These are phyloP conservation scores for Penicillium canariense DNA, from an alignment of 495 filamentous ascomycete genomes.

Conservation along the genomic window DNA sequence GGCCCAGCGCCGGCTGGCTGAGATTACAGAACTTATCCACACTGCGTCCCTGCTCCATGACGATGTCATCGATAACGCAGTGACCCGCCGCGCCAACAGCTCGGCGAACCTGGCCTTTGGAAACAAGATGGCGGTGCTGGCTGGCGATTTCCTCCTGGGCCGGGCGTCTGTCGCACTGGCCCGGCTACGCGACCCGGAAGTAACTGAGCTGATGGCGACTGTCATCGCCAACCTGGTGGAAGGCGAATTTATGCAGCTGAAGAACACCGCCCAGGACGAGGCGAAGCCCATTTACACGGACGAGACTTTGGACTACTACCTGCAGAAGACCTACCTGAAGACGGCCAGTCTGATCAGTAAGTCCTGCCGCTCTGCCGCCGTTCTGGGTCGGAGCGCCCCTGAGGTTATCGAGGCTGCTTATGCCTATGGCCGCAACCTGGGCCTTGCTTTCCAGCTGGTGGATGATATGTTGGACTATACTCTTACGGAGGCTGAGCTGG, in stretches of 20 bases:
- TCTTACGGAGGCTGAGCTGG: slow-evolving; percentile 74
- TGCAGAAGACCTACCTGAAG: slow-evolving; percentile 99
- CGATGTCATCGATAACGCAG: slow-evolving; percentile 94
- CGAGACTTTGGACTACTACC: slow-evolving; percentile 85
- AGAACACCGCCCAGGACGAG: slow-evolving; percentile 91
- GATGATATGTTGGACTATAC: slow-evolving; percentile 99
- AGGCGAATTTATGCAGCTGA: slow-evolving; percentile 98
- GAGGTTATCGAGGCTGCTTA: slow-evolving; percentile 90
- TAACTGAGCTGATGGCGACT: slow-evolving; percentile 89
- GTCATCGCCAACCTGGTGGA: slow-evolving; percentile 97
- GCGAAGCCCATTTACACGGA: slow-evolving; percentile 76
- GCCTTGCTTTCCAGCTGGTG: slow-evolving; percentile 95
- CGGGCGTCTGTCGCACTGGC: slow-evolving; percentile 92
- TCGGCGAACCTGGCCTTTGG: slow-evolving; percentile 93
- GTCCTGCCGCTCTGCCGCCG: slow-evolving; percentile 83
- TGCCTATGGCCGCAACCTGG: slow-evolving; percentile 84
- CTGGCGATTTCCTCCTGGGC: slow-evolving; percentile 91
- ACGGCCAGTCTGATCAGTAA: slow-evolving; percentile 94
- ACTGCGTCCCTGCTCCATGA: slow-evolving; percentile 96
- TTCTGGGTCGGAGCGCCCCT: slow-evolving; percentile 74
- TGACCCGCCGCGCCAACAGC: slow-evolving; percentile 73
- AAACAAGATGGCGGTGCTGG: slow-evolving; percentile 98
- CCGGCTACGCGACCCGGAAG: slow-evolving; percentile 85
- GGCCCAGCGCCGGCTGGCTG: slow-evolving; percentile 82
- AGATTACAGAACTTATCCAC: slow-evolving; percentile 97